Percentiles rank a stretch among this genome's conserved stretches.
Evolutionary conservation across 805 yeast genomes (phyloP).

Genomic region (Blastobotrys terrestris): DNA sequence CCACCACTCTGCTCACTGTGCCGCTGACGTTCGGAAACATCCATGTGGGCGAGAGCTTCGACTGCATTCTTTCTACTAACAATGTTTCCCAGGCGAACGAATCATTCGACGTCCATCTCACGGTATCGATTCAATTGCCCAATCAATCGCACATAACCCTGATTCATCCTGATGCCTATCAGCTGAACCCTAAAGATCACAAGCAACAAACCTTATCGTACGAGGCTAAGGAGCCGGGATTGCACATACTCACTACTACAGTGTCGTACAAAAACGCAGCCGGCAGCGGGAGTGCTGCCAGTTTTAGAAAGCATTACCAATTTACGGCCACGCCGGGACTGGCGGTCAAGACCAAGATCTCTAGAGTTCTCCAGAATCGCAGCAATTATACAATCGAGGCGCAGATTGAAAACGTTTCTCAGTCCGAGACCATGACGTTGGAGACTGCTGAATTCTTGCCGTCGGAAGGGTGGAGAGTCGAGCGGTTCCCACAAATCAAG

Average conservation of each 20-base stretch:
- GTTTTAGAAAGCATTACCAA: slow-evolving; percentile 24
- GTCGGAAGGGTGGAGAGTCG: slow-evolving; percentile 21
- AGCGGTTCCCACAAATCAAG: slow-evolving; percentile 7
- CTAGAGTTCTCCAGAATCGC: slow-evolving; percentile 10
- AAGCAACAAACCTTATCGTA: slow-evolving; percentile 16
- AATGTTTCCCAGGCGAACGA: background rate
- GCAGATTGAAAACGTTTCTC: slow-evolving; percentile 31
- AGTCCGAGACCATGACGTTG: slow-evolving; percentile 22
- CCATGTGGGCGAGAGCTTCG: slow-evolving; percentile 30
- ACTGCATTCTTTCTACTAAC: slow-evolving; percentile 19
- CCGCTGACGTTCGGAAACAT: slow-evolving; percentile 25
- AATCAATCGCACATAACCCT: slow-evolving; percentile 9
- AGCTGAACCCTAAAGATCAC: slow-evolving; percentile 1
- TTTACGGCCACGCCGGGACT: slow-evolving; percentile 30
- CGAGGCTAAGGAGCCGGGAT: slow-evolving; percentile 26
- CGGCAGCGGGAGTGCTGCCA: background rate
- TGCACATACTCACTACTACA: slow-evolving; percentile 22
- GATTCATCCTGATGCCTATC: slow-evolving; percentile 10
- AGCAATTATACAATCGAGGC: slow-evolving; percentile 24
- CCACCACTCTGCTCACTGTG: slow-evolving; percentile 16
- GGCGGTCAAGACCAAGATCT: slow-evolving; percentile 25
- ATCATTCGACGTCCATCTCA: slow-evolving; percentile 12
- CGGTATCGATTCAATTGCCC: slow-evolving; percentile 16
- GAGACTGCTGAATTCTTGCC: slow-evolving; percentile 26
- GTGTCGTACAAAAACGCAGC: slow-evolving; percentile 17